Percentiles rank a stretch among this genome's conserved stretches.
These are phyloP conservation scores for Chalciporus sp. DNA, from an alignment of 1,284 basidiomycete species.

Conservation along the genomic window DNA sequence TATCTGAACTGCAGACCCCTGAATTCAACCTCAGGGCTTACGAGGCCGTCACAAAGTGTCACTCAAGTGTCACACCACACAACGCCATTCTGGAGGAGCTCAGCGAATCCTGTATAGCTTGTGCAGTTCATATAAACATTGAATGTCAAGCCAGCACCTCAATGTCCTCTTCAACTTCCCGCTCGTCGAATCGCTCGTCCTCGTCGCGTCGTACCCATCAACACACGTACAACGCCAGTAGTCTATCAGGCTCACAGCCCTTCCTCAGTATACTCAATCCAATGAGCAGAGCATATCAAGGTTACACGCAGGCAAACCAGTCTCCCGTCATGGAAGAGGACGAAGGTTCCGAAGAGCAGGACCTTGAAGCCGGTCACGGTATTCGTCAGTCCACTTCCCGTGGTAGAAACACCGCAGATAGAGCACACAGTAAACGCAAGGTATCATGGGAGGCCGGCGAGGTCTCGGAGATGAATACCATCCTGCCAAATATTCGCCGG, in stretches of 20 bases:
- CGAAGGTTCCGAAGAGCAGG: conserved; percentile 45
- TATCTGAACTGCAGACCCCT: not conserved
- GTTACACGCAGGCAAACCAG: conserved; percentile 70
- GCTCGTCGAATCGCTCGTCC: conserved; percentile 24
- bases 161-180: conserved; percentile 20
- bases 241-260: conserved; percentile 59
- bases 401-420: conserved; percentile 30
- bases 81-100: conserved; percentile 22
- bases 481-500: conserved; percentile 68
- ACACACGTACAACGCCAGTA: conserved; percentile 47
- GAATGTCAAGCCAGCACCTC: not conserved
- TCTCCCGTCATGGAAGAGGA: conserved; percentile 68
- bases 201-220: conserved; percentile 34
- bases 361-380: conserved; percentile 53
- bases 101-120: not conserved
- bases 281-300: conserved; percentile 67
- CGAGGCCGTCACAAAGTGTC: conserved; percentile 19
- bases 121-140: not conserved
- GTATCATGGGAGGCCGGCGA: conserved; percentile 54
- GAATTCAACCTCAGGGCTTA: not conserved
- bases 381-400: conserved; percentile 33
- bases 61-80: conserved; percentile 18
- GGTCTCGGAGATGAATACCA: conserved; percentile 53
- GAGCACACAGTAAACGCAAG: conserved; percentile 50
- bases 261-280: conserved; percentile 85